phyloP scores from a whole-genome alignment of 371 early-diverging fungal genomes.

The Lichtheimia hyalospora region DNA sequence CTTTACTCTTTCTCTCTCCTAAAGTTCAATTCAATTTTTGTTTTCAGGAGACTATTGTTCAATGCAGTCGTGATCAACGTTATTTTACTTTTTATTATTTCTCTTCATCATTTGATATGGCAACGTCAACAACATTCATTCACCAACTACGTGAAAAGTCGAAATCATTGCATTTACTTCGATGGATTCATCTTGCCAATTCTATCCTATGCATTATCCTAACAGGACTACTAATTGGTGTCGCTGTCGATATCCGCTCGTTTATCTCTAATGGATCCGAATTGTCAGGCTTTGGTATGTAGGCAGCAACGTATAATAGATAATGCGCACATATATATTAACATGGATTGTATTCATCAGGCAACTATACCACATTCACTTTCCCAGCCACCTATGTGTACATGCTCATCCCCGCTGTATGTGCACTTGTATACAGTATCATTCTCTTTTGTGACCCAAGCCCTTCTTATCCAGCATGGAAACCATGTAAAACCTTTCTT shows the following conservation, averaged over 20 bases:
- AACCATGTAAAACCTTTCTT: slow-evolving; percentile 35
- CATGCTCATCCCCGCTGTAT: slow-evolving; percentile 37
- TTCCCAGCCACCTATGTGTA: slow-evolving; percentile 47
- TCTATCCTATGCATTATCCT: slow-evolving; percentile 11
- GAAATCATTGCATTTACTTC: slow-evolving; percentile 15
- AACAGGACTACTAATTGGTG: slow-evolving; percentile 21
- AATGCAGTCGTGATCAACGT: no score
- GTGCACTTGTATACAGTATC: slow-evolving; percentile 28
- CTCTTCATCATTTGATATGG: no score
- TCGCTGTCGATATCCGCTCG: slow-evolving; percentile 20
- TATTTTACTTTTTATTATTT: no score
- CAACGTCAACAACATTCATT: neutral
- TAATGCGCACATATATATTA: neutral
- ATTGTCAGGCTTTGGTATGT: slow-evolving; percentile 42
- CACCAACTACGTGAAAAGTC: neutral
- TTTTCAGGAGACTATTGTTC: no score
- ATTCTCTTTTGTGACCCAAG: slow-evolving; percentile 35
- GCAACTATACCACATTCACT: slow-evolving; percentile 38
- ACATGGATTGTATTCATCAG: slow-evolving; percentile 4
- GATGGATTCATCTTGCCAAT: slow-evolving; percentile 16
- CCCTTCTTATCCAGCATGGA: slow-evolving; percentile 37
- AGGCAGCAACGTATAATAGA: neutral
- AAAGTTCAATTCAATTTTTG: no score
- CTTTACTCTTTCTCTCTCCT: no score
- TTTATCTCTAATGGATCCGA: slow-evolving; percentile 31